A percentile compares a stretch with the other conserved stretches of the same genome.
phyloP scores from a whole-genome alignment of 257 asterid species.

The Ajuga chamaepitys region DNA sequence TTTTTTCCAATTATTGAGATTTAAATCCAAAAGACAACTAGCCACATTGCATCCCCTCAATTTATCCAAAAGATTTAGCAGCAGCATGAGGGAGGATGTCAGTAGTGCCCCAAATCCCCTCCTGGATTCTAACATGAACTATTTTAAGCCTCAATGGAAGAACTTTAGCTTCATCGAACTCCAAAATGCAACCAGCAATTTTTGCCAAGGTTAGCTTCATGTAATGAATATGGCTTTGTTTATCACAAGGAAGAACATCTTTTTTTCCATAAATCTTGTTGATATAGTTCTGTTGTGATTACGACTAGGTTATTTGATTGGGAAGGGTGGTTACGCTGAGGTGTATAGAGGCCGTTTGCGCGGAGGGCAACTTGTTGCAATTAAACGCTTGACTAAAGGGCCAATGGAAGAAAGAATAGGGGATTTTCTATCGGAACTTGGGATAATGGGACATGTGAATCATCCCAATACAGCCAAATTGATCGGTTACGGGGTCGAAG shows the following conservation, averaged over 20 bases:
- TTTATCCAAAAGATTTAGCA: constrained; percentile 52
- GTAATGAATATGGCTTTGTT: neutral
- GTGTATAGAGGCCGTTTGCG: constrained; percentile 72
- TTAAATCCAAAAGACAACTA: constrained; percentile 46
- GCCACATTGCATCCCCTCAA: constrained; percentile 51
- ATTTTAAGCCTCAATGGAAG: constrained; percentile 92
- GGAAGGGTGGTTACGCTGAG: constrained; percentile 95
- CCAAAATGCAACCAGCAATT: constrained; percentile 66
- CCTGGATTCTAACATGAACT: constrained; percentile 39
- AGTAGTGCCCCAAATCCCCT: constrained; percentile 22
- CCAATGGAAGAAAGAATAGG: constrained; percentile 55
- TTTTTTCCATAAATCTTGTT: neutral
- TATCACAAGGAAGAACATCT: neutral
- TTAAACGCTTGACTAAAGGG: constrained; percentile 66
- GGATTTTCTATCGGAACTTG: constrained; percentile 83
- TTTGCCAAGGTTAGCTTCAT: constrained; percentile 51
- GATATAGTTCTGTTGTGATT: neutral
- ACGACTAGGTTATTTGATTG: constrained; percentile 58
- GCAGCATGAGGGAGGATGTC: constrained; percentile 56
- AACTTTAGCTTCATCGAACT: constrained; percentile 59
- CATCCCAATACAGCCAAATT: constrained; percentile 91
- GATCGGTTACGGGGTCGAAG: constrained; percentile 93
- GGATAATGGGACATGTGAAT: constrained; percentile 92
- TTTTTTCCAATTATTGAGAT: constrained; percentile 41
- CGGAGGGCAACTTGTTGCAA: constrained; percentile 70